phyloP scores from a whole-genome alignment of 1,139 yeast genomes.

The Blastobotrys serpentis region DNA sequence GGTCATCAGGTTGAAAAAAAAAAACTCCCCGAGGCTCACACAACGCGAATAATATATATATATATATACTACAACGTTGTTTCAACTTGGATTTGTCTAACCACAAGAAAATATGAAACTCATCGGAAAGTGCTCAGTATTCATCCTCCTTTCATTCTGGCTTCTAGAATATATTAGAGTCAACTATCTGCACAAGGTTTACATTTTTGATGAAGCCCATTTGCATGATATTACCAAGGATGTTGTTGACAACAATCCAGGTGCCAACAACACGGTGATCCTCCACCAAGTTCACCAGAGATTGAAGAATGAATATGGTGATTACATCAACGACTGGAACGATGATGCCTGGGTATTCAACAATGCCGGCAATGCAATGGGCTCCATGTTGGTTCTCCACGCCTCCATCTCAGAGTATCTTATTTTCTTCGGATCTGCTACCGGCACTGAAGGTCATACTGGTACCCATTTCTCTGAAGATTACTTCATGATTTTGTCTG shows the following conservation, averaged over 20 bases:
- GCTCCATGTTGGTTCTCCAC: constrained; percentile 90
- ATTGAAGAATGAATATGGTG: constrained; percentile 64
- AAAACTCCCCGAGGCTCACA: background rate
- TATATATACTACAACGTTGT: background rate
- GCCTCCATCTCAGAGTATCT: constrained; percentile 91
- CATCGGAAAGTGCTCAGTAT: constrained; percentile 9
- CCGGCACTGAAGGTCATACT: constrained; percentile 96
- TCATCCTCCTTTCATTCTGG: constrained; percentile 19
- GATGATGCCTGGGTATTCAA: constrained; percentile 90
- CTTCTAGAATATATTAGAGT: constrained; percentile 23
- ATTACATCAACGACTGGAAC: constrained; percentile 63
- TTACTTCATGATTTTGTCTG: constrained; percentile 83
- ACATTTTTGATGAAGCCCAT: constrained; percentile 53
- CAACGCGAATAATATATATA: background rate
- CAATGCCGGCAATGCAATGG: constrained; percentile 99
- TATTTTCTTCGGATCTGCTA: constrained; percentile 82
- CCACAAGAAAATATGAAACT: too few relatives aligned
- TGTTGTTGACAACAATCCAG: constrained; percentile 51
- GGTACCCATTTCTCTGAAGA: constrained; percentile 97
- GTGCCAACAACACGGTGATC: constrained; percentile 60
- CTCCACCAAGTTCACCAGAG: constrained; percentile 60
- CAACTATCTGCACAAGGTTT: constrained; percentile 54
- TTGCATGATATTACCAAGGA: constrained; percentile 50
- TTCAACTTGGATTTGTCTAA: too few relatives aligned
- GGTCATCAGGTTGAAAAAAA: background rate